Evolutionary conservation across 176 grass and related monocot genomes (phyloP).

Genomic region (Eleusine coracana): DNA sequence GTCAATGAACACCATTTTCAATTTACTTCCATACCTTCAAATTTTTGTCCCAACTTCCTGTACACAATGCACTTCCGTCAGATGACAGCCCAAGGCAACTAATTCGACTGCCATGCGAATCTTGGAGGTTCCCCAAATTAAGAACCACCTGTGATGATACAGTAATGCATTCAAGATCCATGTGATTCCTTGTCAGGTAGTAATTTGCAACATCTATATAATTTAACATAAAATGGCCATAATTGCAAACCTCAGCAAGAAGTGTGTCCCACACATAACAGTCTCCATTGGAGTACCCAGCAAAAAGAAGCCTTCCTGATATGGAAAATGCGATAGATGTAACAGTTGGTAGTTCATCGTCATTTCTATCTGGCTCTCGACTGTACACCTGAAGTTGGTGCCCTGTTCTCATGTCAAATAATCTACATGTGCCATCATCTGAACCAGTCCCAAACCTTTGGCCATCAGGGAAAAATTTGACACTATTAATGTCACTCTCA

Average conservation of each 20-base stretch:
- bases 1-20: not conserved
- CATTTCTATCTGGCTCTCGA: conserved; percentile 58
- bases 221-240: conserved; percentile 6
- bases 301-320: conserved; percentile 98
- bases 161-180: not conserved
- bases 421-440: conserved; percentile 90
- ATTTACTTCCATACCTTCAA: conserved; percentile 64
- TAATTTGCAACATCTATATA: conserved; percentile 24
- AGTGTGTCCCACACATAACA: conserved; percentile 99
- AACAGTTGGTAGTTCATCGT: conserved; percentile 73
- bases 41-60: conserved; percentile 99
- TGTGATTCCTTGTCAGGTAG: not conserved
- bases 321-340: conserved; percentile 97
- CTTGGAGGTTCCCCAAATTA: conserved; percentile 85
- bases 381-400: conserved; percentile 96
- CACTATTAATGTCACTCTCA: conserved; percentile 78
- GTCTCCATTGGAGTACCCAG: conserved; percentile 96
- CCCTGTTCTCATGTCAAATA: conserved; percentile 97
- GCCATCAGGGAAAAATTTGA: conserved; percentile 99
- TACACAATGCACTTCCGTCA: conserved; percentile 97
- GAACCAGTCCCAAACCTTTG: conserved; percentile 95
- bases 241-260: conserved; percentile 72
- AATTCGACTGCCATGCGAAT: conserved; percentile 85
- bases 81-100: conserved; percentile 92
- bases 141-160: conserved; percentile 52